Evolutionary conservation across 2,329 filamentous ascomycete genomes (phyloP), one percentile per base, ranked within the genome.

Genomic region (Cryphonectria naterciae): DNA sequence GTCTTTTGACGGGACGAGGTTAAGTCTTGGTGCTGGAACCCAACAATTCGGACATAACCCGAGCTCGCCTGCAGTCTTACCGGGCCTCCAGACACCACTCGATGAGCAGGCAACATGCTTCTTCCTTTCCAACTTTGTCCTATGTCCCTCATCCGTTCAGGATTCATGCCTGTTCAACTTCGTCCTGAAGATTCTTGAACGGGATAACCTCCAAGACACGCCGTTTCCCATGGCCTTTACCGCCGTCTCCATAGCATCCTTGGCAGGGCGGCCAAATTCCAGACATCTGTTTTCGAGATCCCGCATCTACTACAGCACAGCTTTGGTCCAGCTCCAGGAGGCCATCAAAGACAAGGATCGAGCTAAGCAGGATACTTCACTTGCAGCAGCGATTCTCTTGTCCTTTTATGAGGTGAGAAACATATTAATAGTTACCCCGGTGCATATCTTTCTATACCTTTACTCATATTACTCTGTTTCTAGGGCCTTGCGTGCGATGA

Each of bases 81-180:
- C 67, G 22, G 52, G 66, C 41, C 25, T 73, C 4, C 72, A 75
- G 64, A 76, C 75, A 5, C 74, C 75, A 4, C 72, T 76, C 17
- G 74, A 75, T 17, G 72, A 76, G 43, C 75, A 76, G 63, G 75
- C 75, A 1, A 75, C 74, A 1, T 76, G 75, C 37, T 76, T 74
- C 58, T 76, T 76, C 22, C 68, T 76, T 17, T 74, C 75, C 11
- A 75, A 76, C 35, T 76, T 75, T 32, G 75, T 76, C 22, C 61
- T 76, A 8, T 73, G 70, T 4, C 73, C 74, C 32, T 75, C 75
- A 3, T 61, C 68, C 0, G 75, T 70, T 2, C 70, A 75, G 35
- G 74, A 73, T 4, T 69, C 70, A 4, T 74, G 74, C 3, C 68
- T 76, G 10, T 72, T 75, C 37, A 75, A 70, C 1, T 76, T 76